These are phyloP conservation scores for Gardenia jasminoides DNA, from an alignment of 257 asterid species.

Conservation along the genomic window DNA sequence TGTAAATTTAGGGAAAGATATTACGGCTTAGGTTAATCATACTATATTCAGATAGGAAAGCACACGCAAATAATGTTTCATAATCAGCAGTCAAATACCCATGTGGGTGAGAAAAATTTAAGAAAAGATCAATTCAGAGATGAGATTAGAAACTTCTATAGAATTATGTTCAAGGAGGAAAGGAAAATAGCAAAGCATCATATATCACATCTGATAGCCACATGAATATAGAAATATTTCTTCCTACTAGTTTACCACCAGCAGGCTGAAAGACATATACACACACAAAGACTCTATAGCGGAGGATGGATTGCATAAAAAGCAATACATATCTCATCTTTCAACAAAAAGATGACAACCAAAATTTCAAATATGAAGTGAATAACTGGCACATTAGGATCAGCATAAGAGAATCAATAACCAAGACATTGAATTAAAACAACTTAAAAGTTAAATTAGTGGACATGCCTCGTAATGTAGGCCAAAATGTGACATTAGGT, in stretches of 20 bases:
- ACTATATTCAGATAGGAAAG: not conserved
- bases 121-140: not conserved
- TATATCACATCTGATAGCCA: too few species aligned
- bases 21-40: not conserved
- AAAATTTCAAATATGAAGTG: too few species aligned
- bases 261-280: not conserved
- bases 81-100: not conserved
- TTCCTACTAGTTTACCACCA: not conserved
- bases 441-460: not conserved
- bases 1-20: not conserved
- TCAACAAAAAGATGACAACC: not conserved
- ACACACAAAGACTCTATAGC: too few species aligned
- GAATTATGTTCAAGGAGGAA: not conserved
- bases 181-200: not conserved
- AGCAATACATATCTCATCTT: not conserved
- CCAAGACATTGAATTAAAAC: not conserved
- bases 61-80: not conserved
- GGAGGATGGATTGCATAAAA: not conserved
- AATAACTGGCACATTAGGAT: too few species aligned
- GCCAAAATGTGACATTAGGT: not conserved
- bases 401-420: not conserved
- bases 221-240: not conserved
- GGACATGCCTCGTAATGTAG: not conserved
- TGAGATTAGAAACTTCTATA: not conserved
- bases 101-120: not conserved